Conservation (phyloP, 2,329 filamentous ascomycete genomes). For the Boeremia exigua region DNA sequence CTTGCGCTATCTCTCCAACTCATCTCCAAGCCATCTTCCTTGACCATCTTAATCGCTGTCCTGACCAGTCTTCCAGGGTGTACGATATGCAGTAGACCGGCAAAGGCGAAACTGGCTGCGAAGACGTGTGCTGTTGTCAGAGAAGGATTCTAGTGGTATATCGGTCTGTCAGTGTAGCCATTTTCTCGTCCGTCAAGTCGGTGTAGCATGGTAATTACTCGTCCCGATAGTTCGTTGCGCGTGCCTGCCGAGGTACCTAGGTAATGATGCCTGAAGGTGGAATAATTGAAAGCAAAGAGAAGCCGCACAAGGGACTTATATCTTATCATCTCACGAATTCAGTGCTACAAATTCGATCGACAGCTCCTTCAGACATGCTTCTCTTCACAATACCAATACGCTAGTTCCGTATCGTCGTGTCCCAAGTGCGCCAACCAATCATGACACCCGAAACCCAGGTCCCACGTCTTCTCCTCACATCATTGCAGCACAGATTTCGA, state of each 20-base stretch:
- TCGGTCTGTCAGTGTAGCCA: constrained; percentile 12
- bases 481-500: not conserved
- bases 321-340: not conserved
- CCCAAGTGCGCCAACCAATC: not conserved
- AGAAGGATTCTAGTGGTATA: constrained; percentile 16
- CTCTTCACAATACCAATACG: constrained; percentile 2
- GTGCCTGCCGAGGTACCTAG: too few relatives aligned
- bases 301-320: not conserved
- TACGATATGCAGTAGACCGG: constrained; percentile 10
- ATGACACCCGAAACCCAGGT: not conserved
- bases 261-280: not conserved
- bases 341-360: not conserved
- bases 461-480: not conserved
- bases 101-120: constrained; percentile 12
- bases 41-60: not conserved
- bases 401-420: not conserved
- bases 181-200: not conserved
- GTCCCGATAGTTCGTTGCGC: not conserved
- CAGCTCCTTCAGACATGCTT: not conserved
- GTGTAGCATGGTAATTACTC: not conserved
- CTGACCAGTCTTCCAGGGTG: not conserved
- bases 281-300: too few relatives aligned
- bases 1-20: not conserved
- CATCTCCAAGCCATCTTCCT: constrained; percentile 1
- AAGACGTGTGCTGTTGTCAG: constrained; percentile 11